These are phyloP conservation scores for Lasiodiplodia hormozganensis DNA, from an alignment of 2,329 filamentous ascomycete genomes.

Conservation along the genomic window DNA sequence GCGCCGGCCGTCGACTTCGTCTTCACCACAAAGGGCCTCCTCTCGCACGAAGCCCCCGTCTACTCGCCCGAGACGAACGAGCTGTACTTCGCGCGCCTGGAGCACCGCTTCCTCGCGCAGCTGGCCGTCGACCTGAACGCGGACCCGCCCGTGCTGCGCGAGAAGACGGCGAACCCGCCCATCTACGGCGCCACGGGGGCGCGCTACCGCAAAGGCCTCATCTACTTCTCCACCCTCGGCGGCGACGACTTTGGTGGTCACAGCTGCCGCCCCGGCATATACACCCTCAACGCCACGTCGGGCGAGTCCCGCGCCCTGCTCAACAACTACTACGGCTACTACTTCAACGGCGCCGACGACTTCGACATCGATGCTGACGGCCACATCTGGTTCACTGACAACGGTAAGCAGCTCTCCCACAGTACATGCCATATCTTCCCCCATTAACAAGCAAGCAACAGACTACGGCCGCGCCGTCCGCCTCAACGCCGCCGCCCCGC, in stretches of 20 bases:
- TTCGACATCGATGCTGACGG: constrained; percentile 2
- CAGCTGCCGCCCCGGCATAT: constrained; percentile 11
- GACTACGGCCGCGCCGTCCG: constrained; percentile 42
- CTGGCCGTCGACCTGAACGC: constrained; percentile 12
- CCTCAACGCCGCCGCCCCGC: constrained; percentile 36
- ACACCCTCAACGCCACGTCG: constrained; percentile 16
- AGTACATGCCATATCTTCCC: too few species aligned
- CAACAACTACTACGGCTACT: constrained; percentile 27
- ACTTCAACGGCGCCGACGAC: constrained; percentile 20
- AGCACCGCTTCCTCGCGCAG: not conserved
- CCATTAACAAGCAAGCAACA: constrained; percentile 47
- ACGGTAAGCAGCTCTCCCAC: too few species aligned
- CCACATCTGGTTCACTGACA: constrained; percentile 27
- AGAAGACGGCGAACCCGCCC: not conserved
- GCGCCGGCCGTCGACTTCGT: constrained; percentile 33
- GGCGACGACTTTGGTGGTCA: not conserved
- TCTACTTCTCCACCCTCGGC: constrained; percentile 10
- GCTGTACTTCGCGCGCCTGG: constrained; percentile 3
- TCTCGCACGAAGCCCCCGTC: constrained; percentile 31
- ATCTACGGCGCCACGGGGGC: constrained; percentile 4
- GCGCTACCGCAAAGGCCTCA: not conserved
- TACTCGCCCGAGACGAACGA: constrained; percentile 30
- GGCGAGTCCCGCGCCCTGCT: constrained; percentile 1
- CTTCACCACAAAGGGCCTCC: constrained; percentile 20
- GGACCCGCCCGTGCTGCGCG: not conserved